These are phyloP conservation scores for Neurospora sp. DNA, from an alignment of 495 filamentous ascomycete genomes.

Conservation along the genomic window DNA sequence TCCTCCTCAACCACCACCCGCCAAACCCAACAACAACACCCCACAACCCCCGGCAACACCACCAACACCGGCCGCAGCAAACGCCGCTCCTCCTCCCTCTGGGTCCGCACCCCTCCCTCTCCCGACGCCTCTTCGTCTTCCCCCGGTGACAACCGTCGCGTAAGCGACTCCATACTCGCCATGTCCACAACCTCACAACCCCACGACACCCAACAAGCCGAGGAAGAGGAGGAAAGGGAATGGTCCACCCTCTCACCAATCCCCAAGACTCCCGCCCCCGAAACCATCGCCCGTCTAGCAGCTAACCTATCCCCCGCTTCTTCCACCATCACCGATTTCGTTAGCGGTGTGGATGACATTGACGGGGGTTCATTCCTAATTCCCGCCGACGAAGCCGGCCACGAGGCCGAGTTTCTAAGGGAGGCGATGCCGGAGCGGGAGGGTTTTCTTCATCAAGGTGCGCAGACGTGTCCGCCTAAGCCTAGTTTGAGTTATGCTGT, in stretches of 20 bases:
- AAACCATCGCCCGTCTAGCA: slow-evolving; percentile 33
- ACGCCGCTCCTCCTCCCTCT: slow-evolving; percentile 42
- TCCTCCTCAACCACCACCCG: background rate
- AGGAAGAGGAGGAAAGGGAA: slow-evolving; percentile 23
- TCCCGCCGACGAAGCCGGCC: slow-evolving; percentile 5
- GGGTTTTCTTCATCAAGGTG: too few relatives aligned
- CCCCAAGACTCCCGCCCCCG: slow-evolving; percentile 44
- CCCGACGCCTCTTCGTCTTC: background rate
- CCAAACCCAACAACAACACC: background rate
- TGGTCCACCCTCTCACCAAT: slow-evolving; percentile 37
- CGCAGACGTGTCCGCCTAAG: slow-evolving; percentile 59
- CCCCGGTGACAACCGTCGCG: background rate
- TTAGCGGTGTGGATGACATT: slow-evolving; percentile 3
- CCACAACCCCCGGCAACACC: slow-evolving; percentile 1
- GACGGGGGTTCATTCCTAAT: background rate
- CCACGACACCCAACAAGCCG: slow-evolving; percentile 16
- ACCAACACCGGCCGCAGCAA: slow-evolving; percentile 13
- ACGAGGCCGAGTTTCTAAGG: slow-evolving; percentile 12
- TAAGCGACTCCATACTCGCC: background rate
- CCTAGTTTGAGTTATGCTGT: slow-evolving; percentile 13
- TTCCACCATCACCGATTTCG: slow-evolving; percentile 5
- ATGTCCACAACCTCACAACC: background rate
- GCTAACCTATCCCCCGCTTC: slow-evolving; percentile 30
- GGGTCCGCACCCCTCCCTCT: slow-evolving; percentile 33
- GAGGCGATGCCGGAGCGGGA: slow-evolving; percentile 50